A percentile compares a stretch with the other conserved stretches of the same genome.
These are phyloP conservation scores for Peronospora destructor DNA, from an alignment of 352 stramenopile genomes.

Conservation along the genomic window DNA sequence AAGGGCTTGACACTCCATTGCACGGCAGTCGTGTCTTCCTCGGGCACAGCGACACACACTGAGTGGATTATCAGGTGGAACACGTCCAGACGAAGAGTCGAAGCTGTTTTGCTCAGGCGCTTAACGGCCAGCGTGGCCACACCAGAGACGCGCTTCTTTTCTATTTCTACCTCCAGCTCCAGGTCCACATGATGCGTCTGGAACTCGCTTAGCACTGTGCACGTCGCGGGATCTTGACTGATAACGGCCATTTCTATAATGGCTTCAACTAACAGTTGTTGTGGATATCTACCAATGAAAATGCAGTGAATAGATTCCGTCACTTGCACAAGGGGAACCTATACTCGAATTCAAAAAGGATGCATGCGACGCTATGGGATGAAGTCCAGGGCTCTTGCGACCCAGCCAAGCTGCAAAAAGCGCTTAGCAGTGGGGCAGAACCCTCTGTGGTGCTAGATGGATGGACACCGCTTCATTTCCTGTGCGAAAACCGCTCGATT, in stretches of 20 bases:
- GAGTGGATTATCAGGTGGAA: conserved; percentile 53
- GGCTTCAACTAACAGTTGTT: background rate
- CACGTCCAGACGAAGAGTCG: conserved; percentile 42
- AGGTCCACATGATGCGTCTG: conserved; percentile 47
- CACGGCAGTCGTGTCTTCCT: conserved; percentile 13
- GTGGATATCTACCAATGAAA: too few relatives aligned
- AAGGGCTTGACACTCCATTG: conserved; percentile 51
- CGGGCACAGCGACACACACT: conserved; percentile 25
- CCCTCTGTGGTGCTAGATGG: conserved; percentile 39
- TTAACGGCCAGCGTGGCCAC: conserved; percentile 36
- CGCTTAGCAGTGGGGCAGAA: conserved; percentile 15
- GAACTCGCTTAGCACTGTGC: conserved; percentile 42
- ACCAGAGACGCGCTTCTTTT: conserved; percentile 18
- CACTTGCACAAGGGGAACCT: background rate
- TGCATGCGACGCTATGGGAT: conserved; percentile 51
- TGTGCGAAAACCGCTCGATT: conserved; percentile 56
- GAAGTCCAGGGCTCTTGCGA: conserved; percentile 63
- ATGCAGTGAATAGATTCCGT: too few relatives aligned
- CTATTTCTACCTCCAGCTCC: conserved; percentile 44
- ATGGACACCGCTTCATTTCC: conserved; percentile 74
- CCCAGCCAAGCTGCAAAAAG: conserved; percentile 29
- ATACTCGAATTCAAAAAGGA: background rate
- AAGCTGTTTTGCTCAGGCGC: conserved; percentile 12
- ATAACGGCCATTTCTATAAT: background rate
- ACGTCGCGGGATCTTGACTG: conserved; percentile 53